Evolutionary conservation across 768 basidiomycete species (phyloP).

Genomic region (Macrolepiota dolichaula): DNA sequence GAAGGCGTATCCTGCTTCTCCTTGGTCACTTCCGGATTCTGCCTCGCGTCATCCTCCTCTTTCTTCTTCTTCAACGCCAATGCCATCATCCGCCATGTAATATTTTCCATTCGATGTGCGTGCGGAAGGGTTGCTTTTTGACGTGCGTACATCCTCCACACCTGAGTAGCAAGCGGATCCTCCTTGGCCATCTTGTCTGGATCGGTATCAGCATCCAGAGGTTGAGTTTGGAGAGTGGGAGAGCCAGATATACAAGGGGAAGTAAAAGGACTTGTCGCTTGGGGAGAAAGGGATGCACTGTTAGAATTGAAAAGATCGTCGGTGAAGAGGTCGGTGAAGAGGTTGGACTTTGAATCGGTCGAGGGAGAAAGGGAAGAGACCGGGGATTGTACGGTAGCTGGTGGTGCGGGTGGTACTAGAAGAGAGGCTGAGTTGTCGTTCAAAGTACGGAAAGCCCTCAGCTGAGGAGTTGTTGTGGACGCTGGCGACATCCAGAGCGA

Average conservation of each 20-base stretch:
- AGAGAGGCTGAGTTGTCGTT: conserved; percentile 31
- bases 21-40: conserved; percentile 11
- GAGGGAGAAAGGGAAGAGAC: conserved; percentile 40
- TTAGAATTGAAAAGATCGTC: conserved; percentile 58
- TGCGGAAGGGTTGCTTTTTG: conserved; percentile 89
- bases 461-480: conserved; percentile 29
- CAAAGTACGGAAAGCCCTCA: conserved; percentile 30
- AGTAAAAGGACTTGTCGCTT: conserved; percentile 52
- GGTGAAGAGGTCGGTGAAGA: conserved; percentile 68
- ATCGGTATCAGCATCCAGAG: conserved; percentile 46
- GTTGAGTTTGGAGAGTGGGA: conserved; percentile 53
- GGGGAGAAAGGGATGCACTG: conserved; percentile 34
- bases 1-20: conserved; percentile 10
- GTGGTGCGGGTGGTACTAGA: conserved; percentile 14
- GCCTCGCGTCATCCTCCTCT: conserved; percentile 55
- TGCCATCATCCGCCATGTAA: conserved; percentile 99
- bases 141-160: conserved; percentile 95
- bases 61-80: conserved; percentile 88
- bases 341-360: conserved; percentile 54
- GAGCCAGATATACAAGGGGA: conserved; percentile 68
- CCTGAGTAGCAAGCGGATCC: conserved; percentile 91
- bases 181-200: conserved; percentile 71
- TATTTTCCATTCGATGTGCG: conserved; percentile 94
- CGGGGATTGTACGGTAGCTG: conserved; percentile 31
- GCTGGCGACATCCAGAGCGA: conserved; percentile 85